phyloP scores from a whole-genome alignment of 768 basidiomycete genomes.

The Podaxis sp. region DNA sequence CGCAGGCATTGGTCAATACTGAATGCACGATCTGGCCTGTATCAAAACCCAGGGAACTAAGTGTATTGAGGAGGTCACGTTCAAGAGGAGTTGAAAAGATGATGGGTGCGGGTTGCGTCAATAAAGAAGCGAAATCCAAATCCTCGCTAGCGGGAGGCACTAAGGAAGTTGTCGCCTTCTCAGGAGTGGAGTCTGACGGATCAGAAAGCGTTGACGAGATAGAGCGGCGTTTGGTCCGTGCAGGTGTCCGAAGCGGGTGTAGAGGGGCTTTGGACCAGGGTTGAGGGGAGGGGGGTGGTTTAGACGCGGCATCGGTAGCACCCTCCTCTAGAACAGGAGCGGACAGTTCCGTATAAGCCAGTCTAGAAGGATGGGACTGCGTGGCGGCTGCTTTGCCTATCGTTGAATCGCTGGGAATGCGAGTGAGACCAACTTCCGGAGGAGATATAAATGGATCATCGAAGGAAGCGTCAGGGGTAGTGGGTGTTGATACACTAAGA shows the following conservation, averaged over 20 bases:
- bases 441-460: conserved; percentile 42
- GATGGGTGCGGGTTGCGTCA: conserved; percentile 66
- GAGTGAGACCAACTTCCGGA: conserved; percentile 34
- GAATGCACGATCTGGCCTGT: conserved; percentile 95
- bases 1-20: conserved; percentile 89
- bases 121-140: conserved; percentile 59
- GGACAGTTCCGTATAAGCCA: conserved; percentile 32
- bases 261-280: conserved; percentile 47
- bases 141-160: conserved; percentile 40
- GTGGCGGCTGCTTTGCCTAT: conserved; percentile 46
- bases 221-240: conserved; percentile 92
- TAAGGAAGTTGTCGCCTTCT: conserved; percentile 39
- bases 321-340: conserved; percentile 57
- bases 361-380: conserved; percentile 34
- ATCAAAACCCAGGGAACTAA: conserved; percentile 83
- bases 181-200: conserved; percentile 46
- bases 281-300: conserved; percentile 24
- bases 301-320: conserved; percentile 18
- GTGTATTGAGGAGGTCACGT: conserved; percentile 70
- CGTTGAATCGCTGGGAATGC: conserved; percentile 57
- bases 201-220: conserved; percentile 86
- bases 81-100: conserved; percentile 89
- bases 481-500: conserved; percentile 46
- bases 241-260: conserved; percentile 81
- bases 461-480: conserved; percentile 53